These are phyloP conservation scores for Microbotryum violaceum DNA, from an alignment of 1,284 basidiomycete genomes.

Conservation along the genomic window DNA sequence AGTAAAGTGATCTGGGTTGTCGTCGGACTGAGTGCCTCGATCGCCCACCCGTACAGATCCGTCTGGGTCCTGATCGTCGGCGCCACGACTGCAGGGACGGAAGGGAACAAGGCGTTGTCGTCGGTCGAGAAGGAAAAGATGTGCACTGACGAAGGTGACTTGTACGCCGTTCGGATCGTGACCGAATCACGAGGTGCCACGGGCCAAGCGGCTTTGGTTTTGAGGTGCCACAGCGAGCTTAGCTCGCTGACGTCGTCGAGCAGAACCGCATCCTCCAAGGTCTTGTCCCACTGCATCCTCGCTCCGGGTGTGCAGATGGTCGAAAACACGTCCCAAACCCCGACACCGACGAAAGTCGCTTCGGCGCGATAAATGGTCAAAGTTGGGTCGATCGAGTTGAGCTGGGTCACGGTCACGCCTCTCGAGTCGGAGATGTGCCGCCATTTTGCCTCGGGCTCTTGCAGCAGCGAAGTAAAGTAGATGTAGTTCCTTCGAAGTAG, in stretches of 20 bases:
- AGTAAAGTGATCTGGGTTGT: constrained; percentile 90
- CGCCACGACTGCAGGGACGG: constrained; percentile 61
- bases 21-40: constrained; percentile 88
- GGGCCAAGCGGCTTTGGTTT: constrained; percentile 82
- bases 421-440: constrained; percentile 66
- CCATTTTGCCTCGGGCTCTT: constrained; percentile 99
- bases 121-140: constrained; percentile 93
- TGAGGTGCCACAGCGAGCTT: constrained; percentile 84
- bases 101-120: constrained; percentile 75
- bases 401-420: constrained; percentile 83
- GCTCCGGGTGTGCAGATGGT: constrained; percentile 78
- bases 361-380: constrained; percentile 93
- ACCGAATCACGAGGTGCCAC: constrained; percentile 83
- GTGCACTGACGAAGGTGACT: constrained; percentile 89
- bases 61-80: constrained; percentile 87
- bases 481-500: constrained; percentile 91
- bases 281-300: constrained; percentile 79
- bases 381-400: constrained; percentile 95
- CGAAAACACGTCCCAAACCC: constrained; percentile 92
- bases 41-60: constrained; percentile 92
- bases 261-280: constrained; percentile 72
- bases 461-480: constrained; percentile 92
- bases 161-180: constrained; percentile 90
- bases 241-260: constrained; percentile 71
- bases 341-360: constrained; percentile 92